These are phyloP conservation scores for Phalaenopsis equestris DNA, from an alignment of 106 monocot species.

Conservation along the genomic window DNA sequence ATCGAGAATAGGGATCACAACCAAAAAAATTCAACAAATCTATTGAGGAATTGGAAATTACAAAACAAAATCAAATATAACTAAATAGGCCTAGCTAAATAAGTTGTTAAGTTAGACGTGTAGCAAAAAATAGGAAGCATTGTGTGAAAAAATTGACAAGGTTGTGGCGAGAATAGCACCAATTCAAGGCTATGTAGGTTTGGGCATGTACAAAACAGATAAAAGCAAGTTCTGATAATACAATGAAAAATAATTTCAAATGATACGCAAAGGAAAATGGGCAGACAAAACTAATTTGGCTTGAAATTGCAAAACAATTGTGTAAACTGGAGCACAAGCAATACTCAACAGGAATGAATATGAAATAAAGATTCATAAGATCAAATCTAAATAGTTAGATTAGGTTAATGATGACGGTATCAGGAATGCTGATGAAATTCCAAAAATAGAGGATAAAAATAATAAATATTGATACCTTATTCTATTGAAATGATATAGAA, in stretches of 20 bases:
- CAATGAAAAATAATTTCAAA: neutral
- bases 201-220: neutral
- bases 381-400: neutral
- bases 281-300: neutral
- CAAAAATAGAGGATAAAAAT: neutral
- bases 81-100: neutral
- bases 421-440: neutral
- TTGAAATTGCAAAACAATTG: neutral
- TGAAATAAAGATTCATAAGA: neutral
- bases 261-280: neutral
- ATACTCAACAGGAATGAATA: neutral
- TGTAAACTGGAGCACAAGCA: neutral
- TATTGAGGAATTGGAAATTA: neutral
- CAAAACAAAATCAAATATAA: neutral
- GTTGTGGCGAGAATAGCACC: neutral
- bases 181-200: neutral
- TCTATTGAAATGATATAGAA: neutral
- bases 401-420: neutral
- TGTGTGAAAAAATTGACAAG: slow-evolving; percentile 4
- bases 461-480: neutral
- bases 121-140: neutral
- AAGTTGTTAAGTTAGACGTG: neutral
- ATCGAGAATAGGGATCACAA: neutral
- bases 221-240: neutral
- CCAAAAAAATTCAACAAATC: neutral